Conservation (phyloP, 1,139 yeast species). For the Lodderomyces theae region DNA sequence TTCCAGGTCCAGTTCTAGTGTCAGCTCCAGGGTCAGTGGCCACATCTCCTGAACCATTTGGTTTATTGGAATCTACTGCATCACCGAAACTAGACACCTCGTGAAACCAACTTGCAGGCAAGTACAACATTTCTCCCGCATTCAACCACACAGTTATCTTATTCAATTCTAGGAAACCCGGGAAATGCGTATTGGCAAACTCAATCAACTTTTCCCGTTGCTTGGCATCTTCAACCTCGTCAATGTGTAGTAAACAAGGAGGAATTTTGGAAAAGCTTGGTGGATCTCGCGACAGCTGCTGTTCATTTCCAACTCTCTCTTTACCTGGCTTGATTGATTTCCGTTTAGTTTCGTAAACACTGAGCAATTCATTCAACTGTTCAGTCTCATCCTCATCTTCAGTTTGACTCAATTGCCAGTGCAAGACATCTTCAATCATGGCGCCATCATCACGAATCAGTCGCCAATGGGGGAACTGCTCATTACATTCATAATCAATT, state of each 20-base stretch:
- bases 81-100: constrained; percentile 77
- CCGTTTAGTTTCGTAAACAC: not conserved
- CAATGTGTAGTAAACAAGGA: constrained; percentile 57
- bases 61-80: no score
- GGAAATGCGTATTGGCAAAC: constrained; percentile 37
- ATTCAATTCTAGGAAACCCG: constrained; percentile 43
- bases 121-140: constrained; percentile 64
- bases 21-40: no score
- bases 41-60: no score
- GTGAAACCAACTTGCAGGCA: constrained; percentile 82
- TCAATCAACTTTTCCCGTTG: constrained; percentile 24
- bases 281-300: constrained; percentile 47
- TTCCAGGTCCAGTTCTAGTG: constrained; percentile 35
- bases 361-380: constrained; percentile 14
- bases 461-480: constrained; percentile 57
- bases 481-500: constrained; percentile 51
- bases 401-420: constrained; percentile 23
- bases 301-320: constrained; percentile 9
- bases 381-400: constrained; percentile 11
- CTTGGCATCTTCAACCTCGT: constrained; percentile 39
- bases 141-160: constrained; percentile 44
- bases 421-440: constrained; percentile 43
- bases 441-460: constrained; percentile 64
- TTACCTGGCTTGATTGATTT: not conserved
- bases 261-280: constrained; percentile 68